phyloP scores from a whole-genome alignment of 306 rosid species.

The Casuarina glauca region DNA sequence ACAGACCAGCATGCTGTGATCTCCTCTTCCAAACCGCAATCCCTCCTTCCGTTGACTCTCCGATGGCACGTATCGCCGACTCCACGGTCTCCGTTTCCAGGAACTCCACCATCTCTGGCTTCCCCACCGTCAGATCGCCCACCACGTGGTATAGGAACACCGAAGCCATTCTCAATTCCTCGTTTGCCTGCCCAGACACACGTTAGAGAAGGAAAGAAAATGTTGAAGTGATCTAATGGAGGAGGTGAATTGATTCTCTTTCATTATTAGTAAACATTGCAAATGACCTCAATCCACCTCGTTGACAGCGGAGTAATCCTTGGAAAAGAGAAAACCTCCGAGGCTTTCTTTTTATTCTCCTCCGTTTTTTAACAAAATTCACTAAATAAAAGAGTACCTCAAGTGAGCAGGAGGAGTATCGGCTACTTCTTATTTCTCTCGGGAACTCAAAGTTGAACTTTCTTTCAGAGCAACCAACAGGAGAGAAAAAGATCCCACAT shows the following conservation, averaged over 20 bases:
- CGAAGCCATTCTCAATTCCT: slow-evolving; percentile 64
- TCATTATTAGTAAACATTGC: too few species aligned
- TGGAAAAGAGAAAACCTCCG: not conserved
- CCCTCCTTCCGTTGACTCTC: slow-evolving; percentile 83
- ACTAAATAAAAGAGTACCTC: not conserved
- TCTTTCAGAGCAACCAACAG: not conserved
- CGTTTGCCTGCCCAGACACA: slow-evolving; percentile 16
- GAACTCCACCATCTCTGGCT: slow-evolving; percentile 92
- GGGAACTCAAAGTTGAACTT: slow-evolving; percentile 9
- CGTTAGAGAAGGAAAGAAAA: not conserved
- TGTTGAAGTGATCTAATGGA: not conserved
- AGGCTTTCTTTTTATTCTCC: not conserved
- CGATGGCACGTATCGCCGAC: slow-evolving; percentile 74
- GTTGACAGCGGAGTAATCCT: not conserved
- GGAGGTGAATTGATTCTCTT: not conserved
- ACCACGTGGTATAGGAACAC: slow-evolving; percentile 93
- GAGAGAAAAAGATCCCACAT: not conserved
- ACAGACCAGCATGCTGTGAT: slow-evolving; percentile 39
- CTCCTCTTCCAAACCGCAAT: slow-evolving; percentile 83
- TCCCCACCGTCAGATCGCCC: slow-evolving; percentile 97
- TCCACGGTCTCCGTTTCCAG: slow-evolving; percentile 78
- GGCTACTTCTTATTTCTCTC: not conserved
- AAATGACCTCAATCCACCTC: not conserved
- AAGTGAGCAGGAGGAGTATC: not conserved
- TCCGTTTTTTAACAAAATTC: not conserved